Base-by-base conservation (phyloP, 2,329 filamentous ascomycete species). In the Aspergillus viridinutans region DNA sequence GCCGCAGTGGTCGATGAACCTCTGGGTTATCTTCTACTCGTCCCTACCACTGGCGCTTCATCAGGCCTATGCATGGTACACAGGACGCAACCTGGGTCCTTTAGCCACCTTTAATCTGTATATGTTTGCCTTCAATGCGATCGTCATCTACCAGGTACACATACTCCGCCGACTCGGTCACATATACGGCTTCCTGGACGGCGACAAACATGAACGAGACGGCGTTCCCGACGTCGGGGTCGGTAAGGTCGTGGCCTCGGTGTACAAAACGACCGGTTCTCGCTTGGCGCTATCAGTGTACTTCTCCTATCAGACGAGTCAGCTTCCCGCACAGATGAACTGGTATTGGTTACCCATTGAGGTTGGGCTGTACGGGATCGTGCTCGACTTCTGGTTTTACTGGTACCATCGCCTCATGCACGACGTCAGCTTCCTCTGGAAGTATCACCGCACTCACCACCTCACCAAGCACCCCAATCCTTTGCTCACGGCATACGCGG, bases 391-490 rank as follows among this genome's bases (percentile, higher is more conserved):
- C 50, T 79, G 75, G 74, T 65, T 64, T 50, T 65, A 65, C 47
- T 65, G 72, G 69, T 78, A 78, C 56, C 75, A 77, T 58, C 72
- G 76, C 3, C 48, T 68, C 17, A 78, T 77, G 73, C 76, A 79
- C 57, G 76, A 78, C 53, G 50, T 74, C 17, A 64, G 68, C 20
- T 62, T 56, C 1, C 67, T 79, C 12, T 79, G 76, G 76, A 70
- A 75, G 48, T 78, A 70, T 57, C 77, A 79, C 65, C 73, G 76
- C 51, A 78, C 75, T 0, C 77, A 79, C 54, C 77, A 79, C 59
- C 64, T 79, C 8, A 78, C 76, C 45, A 78, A 78, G 58, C 76
- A 79, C 54, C 76, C 76, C 3, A 77, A 76, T 49, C 73, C 75
- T 6, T 69, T 79, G 0, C 64, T 79, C 1, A 72, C 74, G 0